These are phyloP conservation scores for Neurospora cerealis DNA, from an alignment of 495 filamentous ascomycete genomes.

Conservation along the genomic window DNA sequence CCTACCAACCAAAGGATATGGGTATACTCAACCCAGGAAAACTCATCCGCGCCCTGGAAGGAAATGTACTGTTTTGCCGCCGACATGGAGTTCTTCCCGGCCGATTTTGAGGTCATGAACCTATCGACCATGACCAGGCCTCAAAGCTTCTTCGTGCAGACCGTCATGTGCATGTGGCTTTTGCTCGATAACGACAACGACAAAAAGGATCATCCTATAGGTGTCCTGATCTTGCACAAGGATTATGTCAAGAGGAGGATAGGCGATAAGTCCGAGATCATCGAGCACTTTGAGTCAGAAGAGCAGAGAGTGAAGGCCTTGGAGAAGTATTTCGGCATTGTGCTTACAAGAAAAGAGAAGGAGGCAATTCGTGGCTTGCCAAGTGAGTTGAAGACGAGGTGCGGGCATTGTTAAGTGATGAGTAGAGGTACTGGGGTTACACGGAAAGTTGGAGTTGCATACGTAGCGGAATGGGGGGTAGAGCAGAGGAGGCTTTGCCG, in stretches of 20 bases:
- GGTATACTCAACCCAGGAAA: constrained; percentile 30
- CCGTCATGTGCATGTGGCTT: constrained; percentile 26
- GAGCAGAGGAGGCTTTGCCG: background rate
- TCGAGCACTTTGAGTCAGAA: constrained; percentile 40
- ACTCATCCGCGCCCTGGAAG: constrained; percentile 17
- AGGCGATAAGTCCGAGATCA: constrained; percentile 34
- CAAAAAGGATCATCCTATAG: background rate
- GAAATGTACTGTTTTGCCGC: constrained; percentile 31
- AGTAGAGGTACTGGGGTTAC: background rate
- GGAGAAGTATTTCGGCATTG: constrained; percentile 45
- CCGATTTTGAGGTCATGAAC: constrained; percentile 53
- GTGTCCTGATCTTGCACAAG: constrained; percentile 44
- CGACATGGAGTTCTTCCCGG: constrained; percentile 32
- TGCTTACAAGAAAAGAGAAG: constrained; percentile 38
- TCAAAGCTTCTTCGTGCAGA: constrained; percentile 33
- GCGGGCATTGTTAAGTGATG: constrained; percentile 1
- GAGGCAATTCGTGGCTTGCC: constrained; percentile 43
- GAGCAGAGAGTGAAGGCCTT: constrained; percentile 42
- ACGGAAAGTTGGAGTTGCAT: background rate
- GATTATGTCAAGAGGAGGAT: constrained; percentile 49
- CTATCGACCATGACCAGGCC: constrained; percentile 31
- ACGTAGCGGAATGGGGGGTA: too few species aligned
- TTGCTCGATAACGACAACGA: constrained; percentile 19
- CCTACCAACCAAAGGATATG: constrained; percentile 22
- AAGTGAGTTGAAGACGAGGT: constrained; percentile 30